These are phyloP conservation scores for Hamamelis virginiana DNA, from an alignment of 164 flowering plant species.

Conservation along the genomic window DNA sequence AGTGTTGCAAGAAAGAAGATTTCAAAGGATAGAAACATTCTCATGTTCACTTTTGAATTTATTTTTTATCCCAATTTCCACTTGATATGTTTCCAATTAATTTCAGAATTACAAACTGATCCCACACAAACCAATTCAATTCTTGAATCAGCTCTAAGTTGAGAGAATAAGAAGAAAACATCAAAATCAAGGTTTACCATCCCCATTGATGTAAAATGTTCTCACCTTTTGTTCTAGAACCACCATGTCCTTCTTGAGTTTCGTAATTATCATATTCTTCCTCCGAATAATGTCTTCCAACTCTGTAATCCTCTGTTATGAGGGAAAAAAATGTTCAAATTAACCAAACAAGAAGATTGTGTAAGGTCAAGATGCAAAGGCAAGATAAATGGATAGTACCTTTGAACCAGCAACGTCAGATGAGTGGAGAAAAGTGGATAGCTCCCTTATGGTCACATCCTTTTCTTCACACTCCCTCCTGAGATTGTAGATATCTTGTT, in stretches of 20 bases:
- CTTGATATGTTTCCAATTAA: too few relatives aligned
- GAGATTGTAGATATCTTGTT: slow-evolving; percentile 66
- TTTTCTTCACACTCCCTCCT: slow-evolving; percentile 71
- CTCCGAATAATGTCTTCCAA: slow-evolving; percentile 74
- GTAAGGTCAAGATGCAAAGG: not conserved
- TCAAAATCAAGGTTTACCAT: not conserved
- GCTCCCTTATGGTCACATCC: slow-evolving; percentile 65
- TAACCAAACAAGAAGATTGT: not conserved
- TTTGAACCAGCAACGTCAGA: slow-evolving; percentile 52
- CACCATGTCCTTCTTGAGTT: slow-evolving; percentile 65
- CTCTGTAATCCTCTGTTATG: slow-evolving; percentile 72
- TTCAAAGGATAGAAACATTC: too few relatives aligned
- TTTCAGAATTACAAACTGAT: too few relatives aligned
- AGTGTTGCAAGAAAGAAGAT: too few relatives aligned
- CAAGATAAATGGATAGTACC: slow-evolving; percentile 31
- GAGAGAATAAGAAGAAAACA: too few relatives aligned
- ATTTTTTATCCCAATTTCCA: too few relatives aligned
- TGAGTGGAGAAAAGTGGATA: slow-evolving; percentile 44
- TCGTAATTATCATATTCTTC: slow-evolving; percentile 62
- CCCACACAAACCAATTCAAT: too few relatives aligned
- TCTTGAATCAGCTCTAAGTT: too few relatives aligned
- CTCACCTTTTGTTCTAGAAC: slow-evolving; percentile 81
- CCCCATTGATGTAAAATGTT: not conserved
- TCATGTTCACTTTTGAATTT: too few relatives aligned
- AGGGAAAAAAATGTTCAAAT: not conserved